Percentiles rank a stretch among this genome's conserved stretches.
Conservation (phyloP, 495 filamentous ascomycete species). For the Parmelia sp. region DNA sequence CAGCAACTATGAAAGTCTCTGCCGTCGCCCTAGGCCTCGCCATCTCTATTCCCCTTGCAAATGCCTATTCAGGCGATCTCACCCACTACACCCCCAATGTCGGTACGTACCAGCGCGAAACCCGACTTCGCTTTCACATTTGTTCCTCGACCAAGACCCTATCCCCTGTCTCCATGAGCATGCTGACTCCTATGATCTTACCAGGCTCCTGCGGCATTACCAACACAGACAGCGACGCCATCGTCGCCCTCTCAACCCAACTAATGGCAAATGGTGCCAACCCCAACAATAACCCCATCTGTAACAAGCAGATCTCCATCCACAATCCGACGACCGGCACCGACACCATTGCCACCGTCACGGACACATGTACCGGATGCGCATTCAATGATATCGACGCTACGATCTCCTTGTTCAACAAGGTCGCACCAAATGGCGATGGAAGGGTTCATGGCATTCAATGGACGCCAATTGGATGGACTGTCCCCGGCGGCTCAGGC, state of each 20-base stretch:
- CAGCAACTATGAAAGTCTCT: not conserved
- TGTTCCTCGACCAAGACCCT: not conserved
- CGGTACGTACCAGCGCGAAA: too few relatives aligned
- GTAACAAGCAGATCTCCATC: slow-evolving; percentile 6
- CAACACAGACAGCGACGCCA: not conserved
- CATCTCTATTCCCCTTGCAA: not conserved
- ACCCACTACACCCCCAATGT: not conserved
- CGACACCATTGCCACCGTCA: not conserved
- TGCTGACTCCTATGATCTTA: not conserved
- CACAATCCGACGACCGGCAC: not conserved
- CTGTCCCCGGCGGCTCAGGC: not conserved
- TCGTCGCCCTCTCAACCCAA: not conserved
- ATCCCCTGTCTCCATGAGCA: not conserved
- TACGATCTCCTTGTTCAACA: not conserved
- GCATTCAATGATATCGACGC: not conserved
- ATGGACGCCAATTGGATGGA: slow-evolving; percentile 8
- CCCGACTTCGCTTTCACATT: too few relatives aligned
- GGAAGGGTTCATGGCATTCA: not conserved
- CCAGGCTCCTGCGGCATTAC: not conserved
- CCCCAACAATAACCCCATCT: not conserved
- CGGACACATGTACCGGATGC: not conserved
- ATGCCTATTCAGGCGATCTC: not conserved
- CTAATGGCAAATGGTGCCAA: not conserved
- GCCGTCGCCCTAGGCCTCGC: not conserved
- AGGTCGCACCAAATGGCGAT: not conserved